Evolutionary conservation across 805 yeast species (phyloP), one percentile per base, ranked within the genome.

Genomic region (Saturnispora bothae): DNA sequence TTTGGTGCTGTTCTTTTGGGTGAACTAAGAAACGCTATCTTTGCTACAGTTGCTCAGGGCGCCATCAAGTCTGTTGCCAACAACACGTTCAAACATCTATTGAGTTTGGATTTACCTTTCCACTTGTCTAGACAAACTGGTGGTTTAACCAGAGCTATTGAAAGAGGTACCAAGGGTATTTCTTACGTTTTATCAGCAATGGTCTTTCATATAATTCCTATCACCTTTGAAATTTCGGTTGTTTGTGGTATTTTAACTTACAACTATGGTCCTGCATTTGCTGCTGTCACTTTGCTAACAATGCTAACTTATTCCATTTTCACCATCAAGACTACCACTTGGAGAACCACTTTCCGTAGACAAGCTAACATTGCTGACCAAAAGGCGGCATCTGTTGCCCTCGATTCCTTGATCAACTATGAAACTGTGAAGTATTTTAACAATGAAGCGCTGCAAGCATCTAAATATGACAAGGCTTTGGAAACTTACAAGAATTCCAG

Each of bases 141-240:
- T 47, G 97, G 96, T 0, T 61, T 92, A 25, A 89, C 96, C 0
- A 68, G 98, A 44, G 97, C 97, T 2, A 92, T 92, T 51, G 98
- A 92, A 52, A 68, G 98, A 46, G 98, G 98, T 57, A 89, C 97
- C 1, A 89, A 92, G 51, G 98, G 98, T 64, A 89, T 92, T 38
- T 79, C 94, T 10, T 88, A 83, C 50, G 96, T 92, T 4, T 64
- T 92, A 33, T 76, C 83, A 27, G 95, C 97, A 2, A 83, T 89
- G 95, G 95, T 92, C n/a, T 89, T 92, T 65, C 97, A 92, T 56
- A 88, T 92, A 27, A 65, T 89, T 25, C 98, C 98, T 7, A 82
- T 89, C 29, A 70, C 94, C 3, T 82, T 92, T 54, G 98, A 92
- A 57, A 92, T 92, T 38, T 71, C 83, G 3, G 79, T 92, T 39